Percentiles rank a stretch among this genome's conserved stretches.
phyloP scores from a whole-genome alignment of 2,329 filamentous ascomycete genomes.

The Exophiala viscosa region DNA sequence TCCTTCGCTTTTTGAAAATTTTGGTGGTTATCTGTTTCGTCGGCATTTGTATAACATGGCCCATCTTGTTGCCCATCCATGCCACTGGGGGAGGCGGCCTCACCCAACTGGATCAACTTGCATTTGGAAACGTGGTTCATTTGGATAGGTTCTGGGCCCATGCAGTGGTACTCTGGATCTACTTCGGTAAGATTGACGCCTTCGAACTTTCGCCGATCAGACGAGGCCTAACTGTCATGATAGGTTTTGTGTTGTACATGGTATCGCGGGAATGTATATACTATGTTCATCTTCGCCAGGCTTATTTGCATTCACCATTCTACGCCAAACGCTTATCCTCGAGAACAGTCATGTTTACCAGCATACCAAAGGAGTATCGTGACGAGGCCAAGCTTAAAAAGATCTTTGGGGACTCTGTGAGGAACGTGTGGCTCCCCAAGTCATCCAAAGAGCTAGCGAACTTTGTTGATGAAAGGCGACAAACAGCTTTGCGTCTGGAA shows the following conservation, averaged over 20 bases:
- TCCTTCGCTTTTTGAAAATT: conserved; percentile 80
- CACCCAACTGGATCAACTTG: conserved; percentile 68
- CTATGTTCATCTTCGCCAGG: conserved; percentile 87
- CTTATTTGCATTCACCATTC: conserved; percentile 79
- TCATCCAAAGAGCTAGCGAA: conserved; percentile 73
- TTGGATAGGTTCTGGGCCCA: conserved; percentile 73
- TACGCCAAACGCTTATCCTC: conserved; percentile 84
- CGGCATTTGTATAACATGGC: conserved; percentile 80
- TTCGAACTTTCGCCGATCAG: background rate
- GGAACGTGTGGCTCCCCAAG: conserved; percentile 75
- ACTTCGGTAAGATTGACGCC: conserved; percentile 59
- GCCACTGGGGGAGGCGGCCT: conserved; percentile 71
- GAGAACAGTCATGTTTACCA: conserved; percentile 80
- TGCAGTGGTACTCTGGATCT: conserved; percentile 70
- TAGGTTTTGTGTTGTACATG: conserved; percentile 73
- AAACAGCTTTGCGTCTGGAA: conserved; percentile 73
- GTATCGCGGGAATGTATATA: conserved; percentile 83
- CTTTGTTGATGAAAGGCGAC: conserved; percentile 73
- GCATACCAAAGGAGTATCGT: conserved; percentile 73
- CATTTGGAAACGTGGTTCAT: conserved; percentile 69
- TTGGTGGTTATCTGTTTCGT: conserved; percentile 73
- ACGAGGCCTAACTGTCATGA: background rate
- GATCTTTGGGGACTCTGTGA: conserved; percentile 77
- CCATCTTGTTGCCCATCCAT: conserved; percentile 82
- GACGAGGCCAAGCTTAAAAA: conserved; percentile 69